phyloP scores from a whole-genome alignment of 2,329 filamentous ascomycete species.

The Epichloe coenophiala region DNA sequence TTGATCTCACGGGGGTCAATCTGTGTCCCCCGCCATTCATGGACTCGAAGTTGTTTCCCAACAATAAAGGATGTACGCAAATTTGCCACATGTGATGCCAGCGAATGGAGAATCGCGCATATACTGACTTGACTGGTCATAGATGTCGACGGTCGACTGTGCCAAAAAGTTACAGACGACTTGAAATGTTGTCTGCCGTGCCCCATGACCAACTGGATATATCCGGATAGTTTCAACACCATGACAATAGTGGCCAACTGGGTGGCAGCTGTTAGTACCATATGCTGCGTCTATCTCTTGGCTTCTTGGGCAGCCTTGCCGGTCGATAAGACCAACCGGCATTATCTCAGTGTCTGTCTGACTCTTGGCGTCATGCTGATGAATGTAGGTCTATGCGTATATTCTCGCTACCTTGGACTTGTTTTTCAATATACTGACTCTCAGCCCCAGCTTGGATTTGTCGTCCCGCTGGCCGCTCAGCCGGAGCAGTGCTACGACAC shows the following conservation, averaged over 20 bases:
- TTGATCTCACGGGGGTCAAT: conserved; percentile 26
- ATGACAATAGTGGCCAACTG: conserved; percentile 62
- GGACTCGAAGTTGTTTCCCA: conserved; percentile 45
- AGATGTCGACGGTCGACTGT: conserved; percentile 46
- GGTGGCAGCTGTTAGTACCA: conserved; percentile 62
- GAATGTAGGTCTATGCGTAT: conserved; percentile 44
- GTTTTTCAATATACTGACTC: conserved; percentile 9
- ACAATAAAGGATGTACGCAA: conserved; percentile 48
- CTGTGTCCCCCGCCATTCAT: conserved; percentile 58
- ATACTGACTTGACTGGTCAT: conserved; percentile 1
- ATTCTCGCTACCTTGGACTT: not conserved
- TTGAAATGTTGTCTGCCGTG: conserved; percentile 78
- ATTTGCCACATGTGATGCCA: conserved; percentile 3
- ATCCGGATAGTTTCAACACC: conserved; percentile 43
- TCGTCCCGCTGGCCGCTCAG: conserved; percentile 67
- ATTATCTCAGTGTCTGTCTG: conserved; percentile 85
- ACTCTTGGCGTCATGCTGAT: conserved; percentile 64
- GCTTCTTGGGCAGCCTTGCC: conserved; percentile 70
- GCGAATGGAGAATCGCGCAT: not conserved
- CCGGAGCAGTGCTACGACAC: conserved; percentile 75
- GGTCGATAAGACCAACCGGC: conserved; percentile 76
- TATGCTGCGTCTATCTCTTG: conserved; percentile 63
- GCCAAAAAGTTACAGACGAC: conserved; percentile 32
- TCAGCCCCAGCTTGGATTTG: conserved; percentile 60
- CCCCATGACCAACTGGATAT: conserved; percentile 67